Base-by-base conservation (phyloP, 108 stramenopile genomes). In the Aureococcus anophagefferens region DNA sequence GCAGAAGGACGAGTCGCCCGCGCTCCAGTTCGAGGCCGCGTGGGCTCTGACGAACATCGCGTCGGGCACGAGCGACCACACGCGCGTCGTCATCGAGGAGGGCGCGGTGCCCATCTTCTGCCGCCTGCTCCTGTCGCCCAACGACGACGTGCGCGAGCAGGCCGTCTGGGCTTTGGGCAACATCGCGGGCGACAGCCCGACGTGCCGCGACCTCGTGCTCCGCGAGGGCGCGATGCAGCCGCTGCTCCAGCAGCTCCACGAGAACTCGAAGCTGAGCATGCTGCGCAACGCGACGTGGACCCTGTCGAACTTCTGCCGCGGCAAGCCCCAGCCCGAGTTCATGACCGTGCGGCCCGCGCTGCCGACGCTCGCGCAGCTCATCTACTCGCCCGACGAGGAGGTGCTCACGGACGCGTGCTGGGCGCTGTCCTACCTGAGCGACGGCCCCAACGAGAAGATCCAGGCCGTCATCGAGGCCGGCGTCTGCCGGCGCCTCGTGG, bases 1-100 rank as follows among this genome's bases (percentile, higher is more conserved):
- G 59, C 88, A 87, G 72, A 79, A 91, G 21, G 91, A 90, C 46
- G 94, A 94, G 72, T 90, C 90, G 72, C 93, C 95, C 59, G 92
- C 90, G 11, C 89, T 97, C 68, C 98, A 98, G 77, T 99, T 99
- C 79, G 98, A 99, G 83, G 96, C 98, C 36, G 96, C 98, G 11
- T 99, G 98, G 98, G 96, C 96, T 21, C 76, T 99, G 37, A 99
- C 98, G 67, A 99, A 99, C 80, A 97, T 99, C 76, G 98, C 98
- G 29, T 90, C 89, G 40, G 98, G 96, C 62, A 96, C 96, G 21
- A 83, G 88, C n/a, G 95, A 97, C 25, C 94, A 99, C 82, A 97
- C 96, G 46, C 87, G 91, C 71, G 93, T 96, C 51, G 96, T 99
- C 31, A 97, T 98, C 87, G 92, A 96, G 71, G 86, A 90, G 67